These are phyloP conservation scores for Monascus ruber DNA, from an alignment of 2,329 filamentous ascomycete genomes.

Conservation along the genomic window DNA sequence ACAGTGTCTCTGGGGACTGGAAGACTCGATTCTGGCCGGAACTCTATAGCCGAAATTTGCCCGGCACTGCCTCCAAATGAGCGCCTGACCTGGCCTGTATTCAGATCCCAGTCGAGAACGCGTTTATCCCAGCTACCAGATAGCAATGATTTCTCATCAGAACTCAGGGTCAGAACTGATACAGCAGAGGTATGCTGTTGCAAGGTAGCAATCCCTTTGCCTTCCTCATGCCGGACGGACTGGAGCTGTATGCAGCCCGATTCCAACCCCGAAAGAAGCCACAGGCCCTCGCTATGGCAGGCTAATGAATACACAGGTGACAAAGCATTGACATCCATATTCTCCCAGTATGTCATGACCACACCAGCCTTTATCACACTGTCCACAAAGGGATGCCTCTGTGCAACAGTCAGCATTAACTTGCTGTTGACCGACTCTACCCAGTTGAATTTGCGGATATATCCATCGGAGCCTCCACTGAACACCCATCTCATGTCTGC, in stretches of 20 bases:
- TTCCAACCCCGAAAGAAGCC: constrained; percentile 82
- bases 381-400: constrained; percentile 93
- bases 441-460: constrained; percentile 94
- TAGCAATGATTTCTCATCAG: constrained; percentile 75
- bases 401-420: constrained; percentile 82
- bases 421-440: constrained; percentile 92
- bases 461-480: constrained; percentile 86
- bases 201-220: constrained; percentile 72
- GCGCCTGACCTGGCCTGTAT: constrained; percentile 66
- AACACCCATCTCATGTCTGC: constrained; percentile 93
- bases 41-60: constrained; percentile 81
- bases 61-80: constrained; percentile 65
- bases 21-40: constrained; percentile 63
- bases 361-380: constrained; percentile 93
- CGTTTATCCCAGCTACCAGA: constrained; percentile 96
- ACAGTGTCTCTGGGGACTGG: constrained; percentile 63
- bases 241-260: constrained; percentile 89
- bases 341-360: constrained; percentile 96
- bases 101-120: constrained; percentile 88
- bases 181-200: constrained; percentile 84
- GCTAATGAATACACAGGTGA: constrained; percentile 92
- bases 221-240: constrained; percentile 87
- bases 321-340: constrained; percentile 65
- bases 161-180: constrained; percentile 68
- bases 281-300: constrained; percentile 77